phyloP scores from a whole-genome alignment of 441 rosid genomes.

The Jatropha multifida region DNA sequence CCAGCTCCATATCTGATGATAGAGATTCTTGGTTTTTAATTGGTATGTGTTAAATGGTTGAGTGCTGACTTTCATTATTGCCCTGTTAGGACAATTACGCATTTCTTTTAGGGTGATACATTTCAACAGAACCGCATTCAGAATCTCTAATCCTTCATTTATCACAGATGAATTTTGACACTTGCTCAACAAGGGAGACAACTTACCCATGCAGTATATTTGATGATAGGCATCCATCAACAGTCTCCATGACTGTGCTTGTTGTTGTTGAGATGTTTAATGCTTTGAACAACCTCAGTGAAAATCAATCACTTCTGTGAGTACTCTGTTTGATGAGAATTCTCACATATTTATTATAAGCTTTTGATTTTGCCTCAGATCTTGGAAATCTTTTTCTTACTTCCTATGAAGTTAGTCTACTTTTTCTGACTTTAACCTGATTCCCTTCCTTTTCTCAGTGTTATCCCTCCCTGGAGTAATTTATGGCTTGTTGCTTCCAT shows the following conservation, averaged over 20 bases:
- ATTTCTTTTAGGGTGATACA: neutral
- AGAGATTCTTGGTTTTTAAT: neutral
- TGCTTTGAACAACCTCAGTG: slow-evolving; percentile 97
- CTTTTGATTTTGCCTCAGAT: neutral
- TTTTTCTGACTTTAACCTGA: neutral
- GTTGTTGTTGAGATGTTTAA: slow-evolving; percentile 99
- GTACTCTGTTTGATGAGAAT: slow-evolving; percentile 30
- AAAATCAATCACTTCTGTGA: slow-evolving; percentile 96
- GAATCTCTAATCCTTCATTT: slow-evolving; percentile 15
- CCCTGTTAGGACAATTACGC: neutral
- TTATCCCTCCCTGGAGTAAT: slow-evolving; percentile 98
- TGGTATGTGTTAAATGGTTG: neutral
- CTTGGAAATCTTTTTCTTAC: neutral
- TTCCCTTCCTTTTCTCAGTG: slow-evolving; percentile 48
- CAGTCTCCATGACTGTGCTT: slow-evolving; percentile 97
- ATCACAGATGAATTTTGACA: slow-evolving; percentile 89
- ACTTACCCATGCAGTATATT: slow-evolving; percentile 89
- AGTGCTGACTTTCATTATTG: neutral
- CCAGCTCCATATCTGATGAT: neutral
- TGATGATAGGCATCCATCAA: slow-evolving; percentile 95
- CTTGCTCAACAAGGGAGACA: slow-evolving; percentile 83
- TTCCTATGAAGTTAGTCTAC: neutral
- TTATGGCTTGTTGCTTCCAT: slow-evolving; percentile 97
- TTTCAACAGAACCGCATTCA: slow-evolving; percentile 1
- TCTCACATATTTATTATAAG: neutral